Percentiles rank a stretch among this genome's conserved stretches.
Conservation (phyloP, 495 filamentous ascomycete species). For the Aspergillus sparsus region DNA sequence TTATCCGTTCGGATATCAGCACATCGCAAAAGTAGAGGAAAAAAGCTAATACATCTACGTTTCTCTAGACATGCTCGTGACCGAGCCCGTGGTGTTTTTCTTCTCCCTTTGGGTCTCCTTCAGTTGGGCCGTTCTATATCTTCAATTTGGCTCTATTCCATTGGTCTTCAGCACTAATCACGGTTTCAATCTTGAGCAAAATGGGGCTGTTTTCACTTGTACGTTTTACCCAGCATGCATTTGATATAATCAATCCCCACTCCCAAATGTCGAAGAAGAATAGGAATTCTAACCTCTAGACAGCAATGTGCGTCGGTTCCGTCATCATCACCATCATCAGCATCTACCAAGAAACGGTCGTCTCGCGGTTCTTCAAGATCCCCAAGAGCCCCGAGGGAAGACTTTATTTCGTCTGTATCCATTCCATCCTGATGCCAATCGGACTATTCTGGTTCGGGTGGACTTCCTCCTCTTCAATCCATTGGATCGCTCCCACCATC, state of each 20-base stretch:
- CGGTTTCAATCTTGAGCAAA: constrained; percentile 65
- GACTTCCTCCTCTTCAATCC: constrained; percentile 65
- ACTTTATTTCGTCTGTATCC: constrained; percentile 80
- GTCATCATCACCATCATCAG: constrained; percentile 70
- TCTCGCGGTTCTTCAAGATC: constrained; percentile 42
- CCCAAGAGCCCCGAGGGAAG: constrained; percentile 69
- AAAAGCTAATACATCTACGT: constrained; percentile 9
- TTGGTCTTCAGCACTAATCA: constrained; percentile 74
- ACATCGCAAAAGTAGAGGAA: neutral
- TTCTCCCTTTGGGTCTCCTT: constrained; percentile 92
- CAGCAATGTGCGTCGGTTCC: constrained; percentile 67
- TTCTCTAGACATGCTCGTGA: constrained; percentile 66
- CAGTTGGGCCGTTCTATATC: constrained; percentile 86
- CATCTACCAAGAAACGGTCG: constrained; percentile 68
- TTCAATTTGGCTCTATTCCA: constrained; percentile 77
- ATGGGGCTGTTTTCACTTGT: constrained; percentile 70
- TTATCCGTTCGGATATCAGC: neutral
- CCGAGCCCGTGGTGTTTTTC: constrained; percentile 92
- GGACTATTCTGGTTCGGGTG: constrained; percentile 84
- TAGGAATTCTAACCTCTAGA: neutral
- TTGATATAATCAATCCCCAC: neutral
- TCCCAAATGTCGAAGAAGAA: neutral
- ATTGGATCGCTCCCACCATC: constrained; percentile 76
- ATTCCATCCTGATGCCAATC: constrained; percentile 66
- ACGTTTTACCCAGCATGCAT: constrained; percentile 8